Evolutionary conservation across 192 early-diverging fungal genomes (phyloP), one percentile per base, ranked within the genome.

Genomic region (Gryganskiella cystojenkinii): DNA sequence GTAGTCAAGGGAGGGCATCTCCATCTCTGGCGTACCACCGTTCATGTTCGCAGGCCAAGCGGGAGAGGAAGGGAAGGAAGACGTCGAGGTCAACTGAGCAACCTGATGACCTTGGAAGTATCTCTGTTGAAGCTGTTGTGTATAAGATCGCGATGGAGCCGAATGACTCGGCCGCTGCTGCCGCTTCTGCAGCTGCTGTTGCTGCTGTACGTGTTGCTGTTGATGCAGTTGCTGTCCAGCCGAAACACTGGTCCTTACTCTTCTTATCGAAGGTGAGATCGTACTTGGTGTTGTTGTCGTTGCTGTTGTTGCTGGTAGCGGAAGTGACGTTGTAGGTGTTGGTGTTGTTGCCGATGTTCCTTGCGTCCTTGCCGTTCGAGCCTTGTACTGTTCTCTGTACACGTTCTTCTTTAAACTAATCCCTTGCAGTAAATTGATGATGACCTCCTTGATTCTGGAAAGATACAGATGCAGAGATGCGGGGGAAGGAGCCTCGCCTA

Each of bases 371-470:
- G 67, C 58, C 0, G 61, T 31, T 30, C 58, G n/a, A n/a, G 67
- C 61, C 34, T 78, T 56, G 19, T 72, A 35, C 15, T 54, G 65
- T 45, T 87, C 83, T 25, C 82, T 49, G 54, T 82, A 78, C 4
- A 82, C 25, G 30, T 78, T 80, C 68, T 89, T 84, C 43, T 87
- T 89, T 34, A 61, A 69, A 27, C 85, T 84, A 35, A 88, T 50
- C 7, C 83, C 84, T 61, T 88, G 83, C 4, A 88, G 55, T 8
- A 88, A 61, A 24, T 66, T 61, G 30, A 88, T 71, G 62, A 88
- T 88, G 31, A 82, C 74, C 27, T 84, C 84, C 50, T 81, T 79
- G 51, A 89, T 89, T 9, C 54, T 69, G 17, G 86, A 84, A 17
- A 89, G 56, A 49, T 86, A 69, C 15, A 73, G 59, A 40, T 89